These are phyloP conservation scores for Dalbergia cochinchinensis DNA, from an alignment of 306 rosid species.

Conservation along the genomic window DNA sequence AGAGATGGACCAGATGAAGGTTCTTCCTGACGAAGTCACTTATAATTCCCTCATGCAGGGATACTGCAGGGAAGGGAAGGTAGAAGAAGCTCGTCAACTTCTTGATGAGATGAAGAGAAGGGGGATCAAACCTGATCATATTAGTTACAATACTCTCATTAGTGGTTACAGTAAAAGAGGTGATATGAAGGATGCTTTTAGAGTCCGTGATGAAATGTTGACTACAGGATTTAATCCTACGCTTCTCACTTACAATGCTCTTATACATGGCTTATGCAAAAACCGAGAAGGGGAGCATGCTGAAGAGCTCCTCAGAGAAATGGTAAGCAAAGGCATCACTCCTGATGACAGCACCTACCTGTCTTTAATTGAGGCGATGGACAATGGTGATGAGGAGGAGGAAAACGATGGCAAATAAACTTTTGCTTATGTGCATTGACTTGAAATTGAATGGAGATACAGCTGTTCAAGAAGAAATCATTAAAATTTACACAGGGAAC, in stretches of 20 bases:
- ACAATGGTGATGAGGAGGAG: conserved; percentile 50
- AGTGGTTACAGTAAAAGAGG: conserved; percentile 88
- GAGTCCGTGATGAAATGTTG: conserved; percentile 84
- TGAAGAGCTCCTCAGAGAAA: conserved; percentile 86
- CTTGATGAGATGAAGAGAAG: conserved; percentile 80
- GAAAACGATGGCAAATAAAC: conserved; percentile 52
- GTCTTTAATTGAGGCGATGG: conserved; percentile 68
- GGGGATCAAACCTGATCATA: conserved; percentile 83
- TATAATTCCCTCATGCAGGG: conserved; percentile 94
- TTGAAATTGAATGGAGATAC: conserved; percentile 36
- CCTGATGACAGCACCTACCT: conserved; percentile 82
- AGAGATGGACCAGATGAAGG: conserved; percentile 77
- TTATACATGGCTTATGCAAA: conserved; percentile 78
- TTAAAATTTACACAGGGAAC: conserved; percentile 20
- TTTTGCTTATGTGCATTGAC: conserved; percentile 27
- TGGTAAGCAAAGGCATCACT: conserved; percentile 76
- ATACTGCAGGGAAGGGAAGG: conserved; percentile 78
- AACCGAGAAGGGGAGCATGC: conserved; percentile 75
- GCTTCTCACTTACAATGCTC: conserved; percentile 87
- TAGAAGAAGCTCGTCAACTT: conserved; percentile 86
- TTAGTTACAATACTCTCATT: conserved; percentile 85
- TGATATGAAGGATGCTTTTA: conserved; percentile 76
- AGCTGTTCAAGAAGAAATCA: conserved; percentile 34
- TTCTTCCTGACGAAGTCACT: conserved; percentile 80
- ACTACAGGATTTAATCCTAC: conserved; percentile 85